Evolutionary conservation across 805 yeast genomes (phyloP).

Genomic region (Wickerhamomyces tratensis): DNA sequence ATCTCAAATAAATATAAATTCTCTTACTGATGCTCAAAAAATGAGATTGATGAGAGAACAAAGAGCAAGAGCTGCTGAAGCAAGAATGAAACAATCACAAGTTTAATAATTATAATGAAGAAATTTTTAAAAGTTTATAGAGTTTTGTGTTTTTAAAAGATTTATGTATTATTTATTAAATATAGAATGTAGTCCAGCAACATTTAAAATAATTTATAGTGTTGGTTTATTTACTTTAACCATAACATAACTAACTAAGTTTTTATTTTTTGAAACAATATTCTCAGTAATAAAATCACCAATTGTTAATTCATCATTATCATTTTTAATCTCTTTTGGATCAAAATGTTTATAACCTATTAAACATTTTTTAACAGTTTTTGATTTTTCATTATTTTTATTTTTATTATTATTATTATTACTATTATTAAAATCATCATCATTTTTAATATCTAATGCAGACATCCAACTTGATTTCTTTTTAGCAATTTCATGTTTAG

Average conservation of each 20-base stretch:
- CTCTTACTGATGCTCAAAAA: slow-evolving; percentile 66
- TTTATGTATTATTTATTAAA: background rate
- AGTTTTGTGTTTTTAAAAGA: no score
- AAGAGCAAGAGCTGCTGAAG: slow-evolving; percentile 95
- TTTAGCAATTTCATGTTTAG: background rate
- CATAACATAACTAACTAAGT: slow-evolving; percentile 29
- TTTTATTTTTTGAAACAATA: slow-evolving; percentile 15
- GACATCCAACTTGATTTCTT: slow-evolving; percentile 33
- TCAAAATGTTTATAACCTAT: slow-evolving; percentile 55
- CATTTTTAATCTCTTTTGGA: slow-evolving; percentile 22
- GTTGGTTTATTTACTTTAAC: slow-evolving; percentile 25
- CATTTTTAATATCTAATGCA: slow-evolving; percentile 32
- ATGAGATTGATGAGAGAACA: slow-evolving; percentile 83
- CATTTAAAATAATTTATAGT: slow-evolving; percentile 3
- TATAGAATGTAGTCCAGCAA: background rate
- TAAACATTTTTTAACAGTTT: slow-evolving; percentile 47
- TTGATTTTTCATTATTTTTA: slow-evolving; percentile 21
- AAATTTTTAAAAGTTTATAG: no score
- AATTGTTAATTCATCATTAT: slow-evolving; percentile 6
- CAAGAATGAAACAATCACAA: slow-evolving; percentile 38
- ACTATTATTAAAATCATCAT: no score
- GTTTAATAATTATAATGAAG: no score
- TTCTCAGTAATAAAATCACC: slow-evolving; percentile 26
- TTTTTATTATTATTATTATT: slow-evolving; percentile 14
- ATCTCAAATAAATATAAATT: slow-evolving; percentile 37